Evolutionary conservation across 306 rosid genomes (phyloP), one percentile per base, ranked within the genome.

Genomic region (Cotoneaster glaucophyllus): DNA sequence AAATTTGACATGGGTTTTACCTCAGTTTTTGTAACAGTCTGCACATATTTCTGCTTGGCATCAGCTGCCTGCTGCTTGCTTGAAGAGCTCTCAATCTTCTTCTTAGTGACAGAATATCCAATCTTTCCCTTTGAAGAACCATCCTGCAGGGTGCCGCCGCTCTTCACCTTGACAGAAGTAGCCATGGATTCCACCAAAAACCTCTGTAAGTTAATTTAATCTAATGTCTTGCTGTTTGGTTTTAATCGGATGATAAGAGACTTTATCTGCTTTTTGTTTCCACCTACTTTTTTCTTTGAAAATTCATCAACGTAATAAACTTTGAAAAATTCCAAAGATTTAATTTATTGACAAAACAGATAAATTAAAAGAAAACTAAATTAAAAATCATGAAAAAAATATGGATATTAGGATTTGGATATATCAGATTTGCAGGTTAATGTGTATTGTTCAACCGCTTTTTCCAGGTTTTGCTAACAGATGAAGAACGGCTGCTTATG

Each of bases 111-210:
- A 44, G 89, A 91, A 79, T 76, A 71, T 22, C 85, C 88, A 64
- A 78, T 43, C 88, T 81, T 92, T 37, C 78, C 87, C 70, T 78
- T 92, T 21, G 91, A 87, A 78, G 87, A 69, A n/a, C 83, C 90
- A 85, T 85, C 90, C 78, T 73, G 85, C 54, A 50, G 8, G 54
- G 6, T 50, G 53, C 67, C 71, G 63, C 76, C 75, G 24, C 88
- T 82, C 86, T 82, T 92, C 64, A 80, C 66, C 81, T 82, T 92
- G 84, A 78, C 72, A 15, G 73, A 63, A 13, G 80, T 77, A 70
- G 88, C 91, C 96, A 88, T 93, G 17, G 76, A 82, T 62, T n/a
- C 54, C 54, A 58, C 28, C 41, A 56, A 50, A 43, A 67, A 64
- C 32, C 58, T 45, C 11, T 57, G 62, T 28, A 69, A 67, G 37